phyloP scores from a whole-genome alignment of 78 protist species.

The Cyanophora paradoxa region DNA sequence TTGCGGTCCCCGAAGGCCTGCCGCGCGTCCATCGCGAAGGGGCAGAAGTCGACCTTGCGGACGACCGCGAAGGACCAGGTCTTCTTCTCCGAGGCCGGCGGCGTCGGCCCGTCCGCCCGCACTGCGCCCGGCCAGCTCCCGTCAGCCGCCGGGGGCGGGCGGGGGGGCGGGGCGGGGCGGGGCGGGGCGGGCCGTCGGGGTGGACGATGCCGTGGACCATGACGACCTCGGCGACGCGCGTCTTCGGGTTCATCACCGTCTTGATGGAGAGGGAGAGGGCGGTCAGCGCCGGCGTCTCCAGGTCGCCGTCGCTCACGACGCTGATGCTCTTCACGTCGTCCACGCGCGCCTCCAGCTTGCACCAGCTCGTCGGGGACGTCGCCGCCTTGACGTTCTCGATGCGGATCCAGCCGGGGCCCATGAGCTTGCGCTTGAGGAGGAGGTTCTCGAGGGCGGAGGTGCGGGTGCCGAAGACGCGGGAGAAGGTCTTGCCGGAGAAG shows the following conservation, averaged over 20 bases:
- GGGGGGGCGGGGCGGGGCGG: no score
- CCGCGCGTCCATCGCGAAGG: constrained; percentile 6
- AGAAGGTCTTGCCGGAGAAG: constrained; percentile 15
- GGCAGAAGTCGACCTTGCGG: constrained; percentile 18
- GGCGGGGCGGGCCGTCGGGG: no score
- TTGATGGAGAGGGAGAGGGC: constrained; percentile 37
- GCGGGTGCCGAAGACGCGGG: constrained; percentile 68
- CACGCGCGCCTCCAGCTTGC: constrained; percentile 8
- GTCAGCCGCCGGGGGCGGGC: neutral
- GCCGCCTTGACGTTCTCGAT: neutral
- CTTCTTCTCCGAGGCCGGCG: neutral
- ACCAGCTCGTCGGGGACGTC: neutral
- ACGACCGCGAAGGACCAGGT: constrained; percentile 10
- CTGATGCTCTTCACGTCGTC: neutral
- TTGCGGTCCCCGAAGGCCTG: neutral
- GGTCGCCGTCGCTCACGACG: neutral
- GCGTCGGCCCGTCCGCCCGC: constrained; percentile 24
- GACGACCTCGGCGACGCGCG: constrained; percentile 18
- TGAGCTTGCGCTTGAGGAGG: constrained; percentile 59
- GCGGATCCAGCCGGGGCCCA: constrained; percentile 88
- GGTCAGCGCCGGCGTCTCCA: constrained; percentile 56
- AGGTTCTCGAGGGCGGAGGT: constrained; percentile 59
- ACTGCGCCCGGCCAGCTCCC: neutral
- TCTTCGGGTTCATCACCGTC: constrained; percentile 16
- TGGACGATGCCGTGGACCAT: constrained; percentile 2